Base-by-base conservation (phyloP, 495 filamentous ascomycete genomes). In the Neurospora tetraspora region DNA sequence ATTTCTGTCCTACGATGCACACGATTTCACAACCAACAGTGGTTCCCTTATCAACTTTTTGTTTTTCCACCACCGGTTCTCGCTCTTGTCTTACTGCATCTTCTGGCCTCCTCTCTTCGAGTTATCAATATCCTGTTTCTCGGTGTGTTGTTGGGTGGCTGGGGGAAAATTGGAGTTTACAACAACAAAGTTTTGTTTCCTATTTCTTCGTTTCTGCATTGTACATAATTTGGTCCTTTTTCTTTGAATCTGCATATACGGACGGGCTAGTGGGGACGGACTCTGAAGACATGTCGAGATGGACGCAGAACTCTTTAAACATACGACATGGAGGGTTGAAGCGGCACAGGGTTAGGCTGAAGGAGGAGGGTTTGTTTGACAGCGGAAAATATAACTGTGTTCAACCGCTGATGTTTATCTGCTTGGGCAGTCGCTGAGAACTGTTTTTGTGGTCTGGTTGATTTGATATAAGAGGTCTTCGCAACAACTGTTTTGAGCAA, bases 181-280 rank as follows among this genome's bases (percentile, higher is more conserved):
- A 69, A 23, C 27, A 65, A 34, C 53, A 65, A 65, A 16, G 53
- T 34, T 34, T 40, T 71, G 45, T 68, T 72, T 73, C 40, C 39
- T 43, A 1, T 18, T 37, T 31, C n/a, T 34, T 72, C 39, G n/a
- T 31, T 45, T 70, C 39, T 39, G 16, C 36, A 69, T 42, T 74
- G 73, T 76, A 74, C 70, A 76, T 71, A 71, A 53, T 72, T 71
- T 38, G 16, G 69, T 65, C 27, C 3, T 1, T 65, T 31, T 53
- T 59, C 47, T 71, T 71, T 10, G 31, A 59, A 68, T 75, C 69
- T 39, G 61, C 71, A 69, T 59, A 75, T 69, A 70, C 69, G 40
- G 43, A 65, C 34, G 53, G 53, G 27, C 27, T 65, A 36, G 53
- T 36, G 14, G 53, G 53, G 53, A 65, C 34, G 27, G 14, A 36